A percentile compares a stretch with the other conserved stretches of the same genome.
Conservation (phyloP, 306 rosid species). For the Inga oerstediana region DNA sequence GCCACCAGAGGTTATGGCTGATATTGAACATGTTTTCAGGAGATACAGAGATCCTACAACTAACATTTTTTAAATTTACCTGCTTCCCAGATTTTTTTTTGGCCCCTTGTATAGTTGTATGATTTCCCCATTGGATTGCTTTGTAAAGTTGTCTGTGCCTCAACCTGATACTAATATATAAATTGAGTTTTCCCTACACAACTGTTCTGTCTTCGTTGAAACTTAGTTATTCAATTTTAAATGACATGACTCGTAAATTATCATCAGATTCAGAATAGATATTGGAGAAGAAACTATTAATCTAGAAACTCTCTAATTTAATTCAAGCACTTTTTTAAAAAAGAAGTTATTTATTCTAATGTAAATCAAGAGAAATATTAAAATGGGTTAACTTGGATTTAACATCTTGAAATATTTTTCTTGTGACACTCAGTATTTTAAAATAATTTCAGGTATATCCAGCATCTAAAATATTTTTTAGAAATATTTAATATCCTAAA, state of each 20-base stretch:
- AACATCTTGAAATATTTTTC: too few relatives aligned
- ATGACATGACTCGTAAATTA: too few relatives aligned
- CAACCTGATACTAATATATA: not conserved
- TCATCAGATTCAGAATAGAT: not conserved
- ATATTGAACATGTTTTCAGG: constrained; percentile 66
- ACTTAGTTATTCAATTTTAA: not conserved
- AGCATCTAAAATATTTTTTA: too few relatives aligned
- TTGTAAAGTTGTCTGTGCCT: not conserved
- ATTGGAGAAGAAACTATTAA: not conserved
- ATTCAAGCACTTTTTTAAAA: not conserved
- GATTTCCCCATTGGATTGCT: not conserved
- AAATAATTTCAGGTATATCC: too few relatives aligned
- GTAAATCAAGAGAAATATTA: not conserved
- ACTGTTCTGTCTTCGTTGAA: not conserved
- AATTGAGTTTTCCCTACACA: not conserved
- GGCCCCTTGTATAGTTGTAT: not conserved
- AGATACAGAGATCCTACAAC: constrained; percentile 81
- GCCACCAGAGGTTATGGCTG: constrained; percentile 61
- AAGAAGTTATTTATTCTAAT: not conserved
- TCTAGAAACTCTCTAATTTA: not conserved
- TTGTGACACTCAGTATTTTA: too few relatives aligned
- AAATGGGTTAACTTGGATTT: not conserved
- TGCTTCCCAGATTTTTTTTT: not conserved
- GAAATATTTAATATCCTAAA: too few relatives aligned
- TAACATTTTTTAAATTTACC: constrained; percentile 39